A percentile compares a stretch with the other conserved stretches of the same genome.
Conservation (phyloP, 768 basidiomycete genomes). For the Tulasnella calospora region DNA sequence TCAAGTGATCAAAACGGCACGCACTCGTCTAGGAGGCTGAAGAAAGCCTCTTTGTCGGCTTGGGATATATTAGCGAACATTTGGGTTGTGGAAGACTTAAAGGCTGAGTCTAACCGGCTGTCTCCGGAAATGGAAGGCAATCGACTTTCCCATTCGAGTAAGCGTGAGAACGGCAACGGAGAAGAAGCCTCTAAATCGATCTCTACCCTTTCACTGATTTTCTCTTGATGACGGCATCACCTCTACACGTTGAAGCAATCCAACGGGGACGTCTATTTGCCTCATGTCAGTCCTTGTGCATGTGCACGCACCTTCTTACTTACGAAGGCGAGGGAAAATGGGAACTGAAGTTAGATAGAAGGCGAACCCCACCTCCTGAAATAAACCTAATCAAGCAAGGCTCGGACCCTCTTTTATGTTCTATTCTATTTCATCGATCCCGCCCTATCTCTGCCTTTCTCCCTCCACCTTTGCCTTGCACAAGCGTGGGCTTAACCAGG, state of each 20-base stretch:
- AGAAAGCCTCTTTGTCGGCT: conserved; percentile 77
- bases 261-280: neutral
- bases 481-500: neutral
- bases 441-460: neutral
- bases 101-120: neutral
- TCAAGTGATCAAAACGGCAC: conserved; percentile 12
- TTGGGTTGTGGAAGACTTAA: conserved; percentile 41
- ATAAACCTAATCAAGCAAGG: neutral
- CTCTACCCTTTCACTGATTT: neutral
- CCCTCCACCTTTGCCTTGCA: neutral
- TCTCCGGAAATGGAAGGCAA: neutral
- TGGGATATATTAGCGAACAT: conserved; percentile 62
- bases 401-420: neutral
- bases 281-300: neutral
- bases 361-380: neutral
- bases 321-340: neutral
- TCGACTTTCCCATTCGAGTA: neutral
- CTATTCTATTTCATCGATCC: conserved; percentile 3
- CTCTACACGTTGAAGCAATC: neutral
- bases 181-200: neutral
- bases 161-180: neutral
- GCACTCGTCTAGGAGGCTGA: conserved; percentile 74
- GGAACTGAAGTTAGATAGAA: neutral
- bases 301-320: neutral
- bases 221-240: neutral